Base-by-base conservation (phyloP, 768 basidiomycete species). In the Kwoniella dejecticola region DNA sequence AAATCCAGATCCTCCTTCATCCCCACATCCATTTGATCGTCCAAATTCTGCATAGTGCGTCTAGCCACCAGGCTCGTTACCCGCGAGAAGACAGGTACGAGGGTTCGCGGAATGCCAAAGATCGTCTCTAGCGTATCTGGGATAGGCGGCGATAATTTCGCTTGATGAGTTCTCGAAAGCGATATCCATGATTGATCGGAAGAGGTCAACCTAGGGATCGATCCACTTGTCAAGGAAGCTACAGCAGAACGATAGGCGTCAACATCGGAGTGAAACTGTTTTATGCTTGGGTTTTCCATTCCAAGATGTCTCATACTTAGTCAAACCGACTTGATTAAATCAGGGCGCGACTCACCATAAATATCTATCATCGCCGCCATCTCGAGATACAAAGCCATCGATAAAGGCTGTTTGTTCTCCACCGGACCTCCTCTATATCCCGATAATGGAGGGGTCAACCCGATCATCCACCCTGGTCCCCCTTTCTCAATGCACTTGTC, bases 391-490 rank as follows among this genome's bases (percentile, higher is more conserved):
- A 52, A 38, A 21, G 50, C 30, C 30, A 36, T 33, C 5, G 31
- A 52, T 38, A 52, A 52, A 17, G 50, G 50, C 26, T 52, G 50
- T n/a, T 21, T 38, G 38, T 52, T 52, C 13, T 36, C 36, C 13
- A 52, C 19, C 8, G 33, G 50, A 21, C 50, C 50, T 11, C 50
- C 50, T 24, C 19, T 52, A 52, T 52, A 52, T 3, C 50, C 50
- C n/a, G 29, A 33, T 4, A 36, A 6, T 19, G 50, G 50, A 36
- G 31, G 19, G 19, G 50, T 52, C n/a, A 52, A 21, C 19, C 50
- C 50, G 10, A 52, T 52, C n/a, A 52, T 38, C 50, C 50, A 52
- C 4, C 50, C 50, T 36, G 50, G 50, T 36, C 50, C 50, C 19
- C 50, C 50, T 12, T 19, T 36, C 21, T 52, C 17, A 3, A 52